Base-by-base conservation (phyloP, 139 green algal genomes). In the Spirogloea muscicola region DNA sequence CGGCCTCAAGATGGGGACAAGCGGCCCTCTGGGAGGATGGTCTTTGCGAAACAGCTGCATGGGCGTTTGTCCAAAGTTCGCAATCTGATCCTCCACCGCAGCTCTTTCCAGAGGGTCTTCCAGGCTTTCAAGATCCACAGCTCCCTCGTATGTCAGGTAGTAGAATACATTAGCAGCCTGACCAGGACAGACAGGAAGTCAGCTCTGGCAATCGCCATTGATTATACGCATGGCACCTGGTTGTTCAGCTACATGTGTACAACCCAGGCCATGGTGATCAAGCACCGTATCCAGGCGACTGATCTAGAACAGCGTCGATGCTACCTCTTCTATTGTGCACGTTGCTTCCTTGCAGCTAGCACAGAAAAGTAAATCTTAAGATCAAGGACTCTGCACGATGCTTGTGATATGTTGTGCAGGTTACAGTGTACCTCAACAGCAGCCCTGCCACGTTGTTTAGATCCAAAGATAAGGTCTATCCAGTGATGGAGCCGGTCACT, bases 401-500 rank as follows among this genome's bases (percentile, higher is more conserved):
- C 10, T 51, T 51, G 43, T 25, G 43, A 51, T 51, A 51, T 72
- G 62, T 59, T 38, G 62, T 38, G 40, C 29, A 72, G 40, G 37
- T 38, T 25, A 9, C 40, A 51, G 38, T 4, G 9, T 7, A 38
- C 62, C 62, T 7, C 46, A 18, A 52, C 44, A 2, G 67, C 67
- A 7, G 18, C 51, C 52, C 27, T 27, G 1, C 72, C 72, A 1
- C 72, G 60, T 49, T 80, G 72, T 49, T 82, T 77, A 51, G 82
- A 78, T 9, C 77, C 77, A 37, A 84, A 84, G 62, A 81, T 79
- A 40, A 84, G 62, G 65, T 84, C 77, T 31, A 84, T 71, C 77
- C 59, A 91, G 41, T 82, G 74, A 41, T 91, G 87, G 42, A 91
- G 65, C 57, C 81, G 67, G 10, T 70, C 51, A 36, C 74, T 86